Conservation (phyloP, 306 rosid genomes). For the Phaseolus lunatus region DNA sequence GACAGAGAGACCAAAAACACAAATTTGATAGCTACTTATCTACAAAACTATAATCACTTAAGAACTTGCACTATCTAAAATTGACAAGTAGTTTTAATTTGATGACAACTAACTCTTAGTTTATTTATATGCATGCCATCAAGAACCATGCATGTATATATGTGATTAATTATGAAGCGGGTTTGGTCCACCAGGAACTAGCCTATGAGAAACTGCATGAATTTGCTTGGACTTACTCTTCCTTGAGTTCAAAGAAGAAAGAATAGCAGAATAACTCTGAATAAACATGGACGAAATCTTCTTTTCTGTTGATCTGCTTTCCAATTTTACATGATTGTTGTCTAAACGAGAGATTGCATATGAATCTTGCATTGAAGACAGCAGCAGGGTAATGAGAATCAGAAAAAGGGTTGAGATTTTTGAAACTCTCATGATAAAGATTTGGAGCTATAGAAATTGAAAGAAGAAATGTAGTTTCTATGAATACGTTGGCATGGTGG, state of each 20-base stretch:
- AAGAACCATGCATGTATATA: neutral
- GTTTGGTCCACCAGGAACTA: slow-evolving; percentile 73
- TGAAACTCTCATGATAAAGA: slow-evolving; percentile 50
- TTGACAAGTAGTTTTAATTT: neutral
- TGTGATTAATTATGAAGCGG: slow-evolving; percentile 71
- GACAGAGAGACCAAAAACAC: slow-evolving; percentile 7
- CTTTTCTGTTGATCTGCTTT: slow-evolving; percentile 34
- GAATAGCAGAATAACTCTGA: slow-evolving; percentile 46
- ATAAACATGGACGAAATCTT: slow-evolving; percentile 55
- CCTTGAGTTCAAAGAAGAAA: slow-evolving; percentile 46
- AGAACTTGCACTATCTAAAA: slow-evolving; percentile 25
- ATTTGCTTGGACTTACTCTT: slow-evolving; percentile 46
- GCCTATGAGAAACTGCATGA: slow-evolving; percentile 61
- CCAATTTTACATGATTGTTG: slow-evolving; percentile 36
- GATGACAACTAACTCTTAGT: neutral
- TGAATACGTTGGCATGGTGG: neutral
- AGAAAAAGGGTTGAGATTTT: slow-evolving; percentile 45
- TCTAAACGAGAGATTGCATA: slow-evolving; percentile 45
- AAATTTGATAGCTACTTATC: neutral
- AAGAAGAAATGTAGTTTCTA: neutral
- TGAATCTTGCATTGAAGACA: slow-evolving; percentile 49
- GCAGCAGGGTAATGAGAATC: slow-evolving; percentile 42
- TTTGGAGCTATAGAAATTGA: slow-evolving; percentile 9
- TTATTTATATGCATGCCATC: slow-evolving; percentile 24
- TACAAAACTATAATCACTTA: neutral